Evolutionary conservation across 176 grass and related monocot species (phyloP).

Genomic region (Zoysia pacifica): DNA sequence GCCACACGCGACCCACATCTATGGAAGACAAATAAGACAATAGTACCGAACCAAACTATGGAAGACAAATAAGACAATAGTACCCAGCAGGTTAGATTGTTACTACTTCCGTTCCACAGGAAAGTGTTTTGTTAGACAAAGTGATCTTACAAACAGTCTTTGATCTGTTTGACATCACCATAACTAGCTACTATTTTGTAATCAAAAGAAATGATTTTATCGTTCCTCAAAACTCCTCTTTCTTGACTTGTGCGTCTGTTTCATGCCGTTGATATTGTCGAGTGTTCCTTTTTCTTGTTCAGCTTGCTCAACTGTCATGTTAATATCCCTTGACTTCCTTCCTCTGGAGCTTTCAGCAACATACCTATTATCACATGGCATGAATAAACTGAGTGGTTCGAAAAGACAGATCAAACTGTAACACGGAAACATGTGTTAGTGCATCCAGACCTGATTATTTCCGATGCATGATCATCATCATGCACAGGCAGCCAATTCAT

Average conservation of each 20-base stretch:
- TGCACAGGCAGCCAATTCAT: constrained; percentile 67
- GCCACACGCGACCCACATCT: no score
- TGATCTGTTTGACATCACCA: neutral
- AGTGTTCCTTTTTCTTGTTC: constrained; percentile 26
- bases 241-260: constrained; percentile 36
- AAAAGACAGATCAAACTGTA: constrained; percentile 13
- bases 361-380: constrained; percentile 29
- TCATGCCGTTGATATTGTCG: neutral
- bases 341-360: constrained; percentile 37
- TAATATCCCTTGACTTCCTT: constrained; percentile 23
- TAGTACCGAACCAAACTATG: no score
- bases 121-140: neutral
- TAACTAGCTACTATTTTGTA: neutral
- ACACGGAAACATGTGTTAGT: constrained; percentile 4
- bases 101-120: no score
- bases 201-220: constrained; percentile 3
- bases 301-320: constrained; percentile 26
- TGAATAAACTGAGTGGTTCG: constrained; percentile 12
- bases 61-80: no score
- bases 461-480: constrained; percentile 49
- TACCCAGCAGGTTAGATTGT: no score
- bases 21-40: no score
- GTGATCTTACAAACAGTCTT: neutral
- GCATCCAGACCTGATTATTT: constrained; percentile 50
- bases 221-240: constrained; percentile 42